These are phyloP conservation scores for Sporisorium iseilematis-ciliati DNA, from an alignment of 1,284 basidiomycete genomes.

Conservation along the genomic window DNA sequence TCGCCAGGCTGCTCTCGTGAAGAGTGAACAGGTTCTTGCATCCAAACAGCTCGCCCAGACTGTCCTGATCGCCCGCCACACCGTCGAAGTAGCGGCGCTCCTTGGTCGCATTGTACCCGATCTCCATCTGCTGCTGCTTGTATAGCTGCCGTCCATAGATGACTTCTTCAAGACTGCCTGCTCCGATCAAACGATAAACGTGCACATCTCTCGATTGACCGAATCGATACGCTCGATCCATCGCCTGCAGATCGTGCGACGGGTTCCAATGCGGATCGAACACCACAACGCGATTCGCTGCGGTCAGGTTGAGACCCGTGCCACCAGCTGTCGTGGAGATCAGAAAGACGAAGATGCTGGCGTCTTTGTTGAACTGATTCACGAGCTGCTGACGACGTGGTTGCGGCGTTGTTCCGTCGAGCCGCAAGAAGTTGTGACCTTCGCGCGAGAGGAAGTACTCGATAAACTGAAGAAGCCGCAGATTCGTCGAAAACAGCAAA, in stretches of 20 bases:
- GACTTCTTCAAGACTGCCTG: slow-evolving; percentile 65
- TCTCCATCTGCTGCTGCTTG: slow-evolving; percentile 89
- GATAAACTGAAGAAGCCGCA: slow-evolving; percentile 83
- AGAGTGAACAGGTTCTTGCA: slow-evolving; percentile 83
- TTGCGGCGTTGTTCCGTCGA: slow-evolving; percentile 77
- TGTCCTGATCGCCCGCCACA: slow-evolving; percentile 79
- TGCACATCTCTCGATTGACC: slow-evolving; percentile 63
- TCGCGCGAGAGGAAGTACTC: slow-evolving; percentile 77
- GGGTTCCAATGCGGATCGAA: slow-evolving; percentile 85
- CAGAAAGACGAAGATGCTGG: slow-evolving; percentile 80
- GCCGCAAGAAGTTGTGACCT: slow-evolving; percentile 78
- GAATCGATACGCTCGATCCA: slow-evolving; percentile 79
- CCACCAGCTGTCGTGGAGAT: slow-evolving; percentile 84
- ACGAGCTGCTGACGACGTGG: slow-evolving; percentile 74
- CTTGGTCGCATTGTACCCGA: slow-evolving; percentile 75
- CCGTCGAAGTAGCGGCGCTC: slow-evolving; percentile 80
- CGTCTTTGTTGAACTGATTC: slow-evolving; percentile 82
- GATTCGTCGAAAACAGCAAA: slow-evolving; percentile 81
- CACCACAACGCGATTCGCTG: slow-evolving; percentile 88
- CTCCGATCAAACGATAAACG: slow-evolving; percentile 57
- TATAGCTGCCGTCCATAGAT: slow-evolving; percentile 86
- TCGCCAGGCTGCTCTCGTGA: slow-evolving; percentile 74
- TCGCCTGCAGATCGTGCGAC: slow-evolving; percentile 88
- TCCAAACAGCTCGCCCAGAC: slow-evolving; percentile 84
- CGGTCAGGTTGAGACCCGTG: slow-evolving; percentile 86